Base-by-base conservation (phyloP, 2,329 filamentous ascomycete species). In the Colletotrichum sp. region DNA sequence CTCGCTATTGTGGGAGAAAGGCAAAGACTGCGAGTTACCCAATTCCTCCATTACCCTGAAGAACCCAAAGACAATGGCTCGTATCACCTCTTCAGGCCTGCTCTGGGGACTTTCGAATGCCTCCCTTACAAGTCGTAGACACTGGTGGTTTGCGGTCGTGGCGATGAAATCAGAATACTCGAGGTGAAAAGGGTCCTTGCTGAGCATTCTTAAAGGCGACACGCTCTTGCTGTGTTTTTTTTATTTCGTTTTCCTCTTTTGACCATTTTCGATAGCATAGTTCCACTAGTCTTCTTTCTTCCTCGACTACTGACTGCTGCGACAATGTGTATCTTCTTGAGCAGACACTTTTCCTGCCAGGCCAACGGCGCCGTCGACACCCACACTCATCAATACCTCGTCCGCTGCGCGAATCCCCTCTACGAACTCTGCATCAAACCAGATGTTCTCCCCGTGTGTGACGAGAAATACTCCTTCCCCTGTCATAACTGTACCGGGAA, bases 361-460 rank as follows among this genome's bases (percentile, higher is more conserved):
- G 21, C 16, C 5, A 28, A 39, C 10, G 43, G 28, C 6, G 36
- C 24, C 3, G 4, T 4, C 7, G 16, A 15, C 8, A 13, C 18
- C 9, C 76, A 77, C 39, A n/a, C 43, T 21, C 60, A 60, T 16
- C 48, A 52, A 13, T 74, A 74, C 30, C 30, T 77, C 21, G 21
- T 66, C 13, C 69, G 74, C 26, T 77, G 76, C 61, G 74, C 76
- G 21, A 77, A 70, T 52, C 73, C 73, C 13, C 34, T 34, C 30
- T 75, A 76, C n/a, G 28, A 26, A 26, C 34, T 48, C 6, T 77
- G 76, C 30, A 57, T 76, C 60, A 21, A 16, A 6, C 13, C 21
- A 8, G 43, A 26, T 7, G 74, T 70, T 7, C 69, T 77, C 3
- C 7, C 18, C 48, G 5, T 15, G 9, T 7, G 52, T 21, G 30